These are phyloP conservation scores for Chaetomium sp. DNA, from an alignment of 2,329 filamentous ascomycete species.

Conservation along the genomic window DNA sequence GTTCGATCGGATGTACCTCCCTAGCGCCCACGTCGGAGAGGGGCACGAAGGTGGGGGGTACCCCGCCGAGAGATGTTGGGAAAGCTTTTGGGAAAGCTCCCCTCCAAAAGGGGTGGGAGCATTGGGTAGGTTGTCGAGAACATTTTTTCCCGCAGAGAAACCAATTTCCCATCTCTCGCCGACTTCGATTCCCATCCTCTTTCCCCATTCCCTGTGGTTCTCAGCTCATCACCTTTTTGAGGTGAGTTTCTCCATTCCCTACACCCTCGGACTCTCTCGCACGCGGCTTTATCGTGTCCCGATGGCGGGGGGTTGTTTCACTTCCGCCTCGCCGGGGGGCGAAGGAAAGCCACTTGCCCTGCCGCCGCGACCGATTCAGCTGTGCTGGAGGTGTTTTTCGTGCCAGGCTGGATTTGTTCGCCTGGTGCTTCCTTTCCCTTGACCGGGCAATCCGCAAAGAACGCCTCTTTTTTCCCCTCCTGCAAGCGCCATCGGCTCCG, in stretches of 20 bases:
- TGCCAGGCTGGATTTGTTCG: neutral
- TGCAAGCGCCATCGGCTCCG: constrained; percentile 15
- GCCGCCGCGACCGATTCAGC: constrained; percentile 3
- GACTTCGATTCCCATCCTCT: constrained; percentile 1
- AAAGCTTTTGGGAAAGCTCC: constrained; percentile 29
- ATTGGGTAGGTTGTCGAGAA: constrained; percentile 28
- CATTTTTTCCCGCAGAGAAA: constrained; percentile 32
- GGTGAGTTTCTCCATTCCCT: constrained; percentile 22
- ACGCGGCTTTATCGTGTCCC: neutral
- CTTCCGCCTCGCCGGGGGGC: constrained; percentile 16
- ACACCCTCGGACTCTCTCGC: neutral
- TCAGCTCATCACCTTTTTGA: constrained; percentile 7
- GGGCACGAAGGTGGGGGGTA: constrained; percentile 25
- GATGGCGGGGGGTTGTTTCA: constrained; percentile 17
- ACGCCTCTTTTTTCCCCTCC: neutral
- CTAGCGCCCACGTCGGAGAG: constrained; percentile 17
- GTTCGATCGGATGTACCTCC: constrained; percentile 3
- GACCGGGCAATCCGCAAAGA: neutral
- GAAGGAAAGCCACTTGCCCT: constrained; percentile 3
- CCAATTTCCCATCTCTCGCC: constrained; percentile 11
- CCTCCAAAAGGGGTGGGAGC: constrained; percentile 23
- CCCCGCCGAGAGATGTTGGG: constrained; percentile 32
- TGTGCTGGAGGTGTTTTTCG: neutral
- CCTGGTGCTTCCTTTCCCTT: neutral
- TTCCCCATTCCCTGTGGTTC: neutral